Evolutionary conservation across 441 rosid species (phyloP), one percentile per base, ranked within the genome.

Genomic region (Populus hybrid): DNA sequence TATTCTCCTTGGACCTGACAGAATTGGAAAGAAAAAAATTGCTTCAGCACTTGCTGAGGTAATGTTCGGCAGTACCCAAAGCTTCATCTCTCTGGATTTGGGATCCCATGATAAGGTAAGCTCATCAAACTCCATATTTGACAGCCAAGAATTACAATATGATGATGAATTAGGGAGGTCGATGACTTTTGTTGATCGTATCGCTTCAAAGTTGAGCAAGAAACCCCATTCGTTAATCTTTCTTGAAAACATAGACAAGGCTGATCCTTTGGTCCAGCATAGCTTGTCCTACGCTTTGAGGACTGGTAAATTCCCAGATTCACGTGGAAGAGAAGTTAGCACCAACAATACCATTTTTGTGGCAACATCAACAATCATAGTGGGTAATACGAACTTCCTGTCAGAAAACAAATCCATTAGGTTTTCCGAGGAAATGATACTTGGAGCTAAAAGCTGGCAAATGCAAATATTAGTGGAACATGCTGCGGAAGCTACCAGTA

Each of bases 1-100:
- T n/a, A 86, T 87, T 80, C 88, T 95, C 83, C 88, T 92, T 69
- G 99, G 99, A 76, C 93, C 93, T 5, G 97, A 95, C 73, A 82
- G 75, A 77, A 82, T 84, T 31, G 98, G 91, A 35, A 93, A 92
- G 83, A 87, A 81, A 85, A 88, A 83, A 84, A 83, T 90, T 78
- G 97, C 97, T 28, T 77, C 82, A n/a, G 79, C 89, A 53, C 88
- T 95, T 69, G 87, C 96, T 45, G 92, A 93, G 84, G 74, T 79
- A 40, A 79, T 95, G 4, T 85, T 61, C 67, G 86, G 91, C 29
- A 84, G 85, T 74, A 80, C 71, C 74, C 86, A 88, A 11, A 81
- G 81, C 79, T 81, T 90, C 3, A 77, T 93, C 33, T 82, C 78
- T 40, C 82, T 90, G 28, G 94, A 95, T 84, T 83, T 92, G 77